Conservation (phyloP, 148 eudicot species). For the Heliosperma pusillum region DNA sequence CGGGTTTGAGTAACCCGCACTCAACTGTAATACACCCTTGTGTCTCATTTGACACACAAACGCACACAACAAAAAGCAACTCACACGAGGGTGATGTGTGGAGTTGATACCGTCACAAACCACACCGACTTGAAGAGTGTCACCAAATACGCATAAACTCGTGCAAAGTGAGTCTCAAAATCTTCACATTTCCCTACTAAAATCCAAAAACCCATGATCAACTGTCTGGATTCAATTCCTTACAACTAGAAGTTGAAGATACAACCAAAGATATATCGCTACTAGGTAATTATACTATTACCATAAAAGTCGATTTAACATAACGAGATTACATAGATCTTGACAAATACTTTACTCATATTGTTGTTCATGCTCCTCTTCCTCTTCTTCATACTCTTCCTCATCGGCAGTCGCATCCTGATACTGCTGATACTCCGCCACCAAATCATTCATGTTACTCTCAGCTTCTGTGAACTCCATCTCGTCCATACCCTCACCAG, state of each 20-base stretch:
- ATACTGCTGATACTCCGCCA: constrained; percentile 20
- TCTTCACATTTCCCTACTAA: neutral
- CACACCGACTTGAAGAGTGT: too few relatives aligned
- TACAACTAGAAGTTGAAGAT: constrained; percentile 12
- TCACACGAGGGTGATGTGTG: too few relatives aligned
- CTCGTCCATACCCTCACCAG: constrained; percentile 16
- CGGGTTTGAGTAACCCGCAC: too few relatives aligned
- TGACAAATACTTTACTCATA: neutral
- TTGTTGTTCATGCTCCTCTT: constrained; percentile 9
- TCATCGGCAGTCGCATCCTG: constrained; percentile 13
- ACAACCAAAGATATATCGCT: neutral
- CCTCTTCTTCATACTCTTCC: constrained; percentile 16
- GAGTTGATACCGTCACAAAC: too few relatives aligned
- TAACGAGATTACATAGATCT: neutral
- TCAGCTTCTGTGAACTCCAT: constrained; percentile 16
- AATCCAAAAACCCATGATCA: neutral
- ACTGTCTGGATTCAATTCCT: neutral
- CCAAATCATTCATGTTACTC: constrained; percentile 18
- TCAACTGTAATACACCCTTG: too few relatives aligned
- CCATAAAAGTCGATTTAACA: neutral
- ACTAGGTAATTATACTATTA: neutral
- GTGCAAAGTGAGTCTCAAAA: neutral
- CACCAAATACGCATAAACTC: too few relatives aligned
- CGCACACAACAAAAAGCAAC: too few relatives aligned
- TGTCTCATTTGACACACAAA: too few relatives aligned